Conservation (phyloP, 2,329 filamentous ascomycete species). For the Dactylellina drechsleri region DNA sequence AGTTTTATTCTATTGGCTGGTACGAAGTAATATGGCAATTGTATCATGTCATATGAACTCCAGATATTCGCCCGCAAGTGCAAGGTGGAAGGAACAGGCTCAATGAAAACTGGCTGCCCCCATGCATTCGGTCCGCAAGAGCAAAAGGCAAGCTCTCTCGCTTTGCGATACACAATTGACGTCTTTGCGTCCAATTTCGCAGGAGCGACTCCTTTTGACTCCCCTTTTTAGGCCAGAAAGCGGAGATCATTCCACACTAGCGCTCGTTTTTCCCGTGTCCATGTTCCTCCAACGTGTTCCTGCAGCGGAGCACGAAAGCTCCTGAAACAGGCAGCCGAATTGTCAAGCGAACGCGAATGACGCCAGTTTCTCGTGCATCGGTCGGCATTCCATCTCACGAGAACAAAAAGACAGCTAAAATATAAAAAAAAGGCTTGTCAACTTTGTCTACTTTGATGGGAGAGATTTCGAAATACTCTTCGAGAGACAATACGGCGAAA, state of each 20-base stretch:
- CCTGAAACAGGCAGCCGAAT: conserved; percentile 48
- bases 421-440: not conserved
- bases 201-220: conserved; percentile 53
- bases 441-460: not conserved
- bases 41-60: conserved; percentile 22
- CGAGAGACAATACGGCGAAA: not conserved
- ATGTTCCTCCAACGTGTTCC: conserved; percentile 51
- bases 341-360: conserved; percentile 49
- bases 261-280: conserved; percentile 53
- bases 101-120: conserved; percentile 3
- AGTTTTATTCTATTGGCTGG: conserved; percentile 25
- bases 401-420: too few relatives aligned
- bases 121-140: not conserved
- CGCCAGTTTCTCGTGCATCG: conserved; percentile 39
- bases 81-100: conserved; percentile 21
- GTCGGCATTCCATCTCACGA: not conserved
- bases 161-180: conserved; percentile 43
- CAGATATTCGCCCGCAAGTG: conserved; percentile 19
- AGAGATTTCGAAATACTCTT: not conserved
- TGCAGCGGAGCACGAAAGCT: conserved; percentile 48
- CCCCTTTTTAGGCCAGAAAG: conserved; percentile 39
- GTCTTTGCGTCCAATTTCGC: conserved; percentile 36
- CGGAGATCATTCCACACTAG: conserved; percentile 46
- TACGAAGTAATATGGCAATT: not conserved
- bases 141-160: conserved; percentile 19